A percentile compares a stretch with the other conserved stretches of the same genome.
These are phyloP conservation scores for Phytophthora lateralis DNA, from an alignment of 352 stramenopile species.

Conservation along the genomic window DNA sequence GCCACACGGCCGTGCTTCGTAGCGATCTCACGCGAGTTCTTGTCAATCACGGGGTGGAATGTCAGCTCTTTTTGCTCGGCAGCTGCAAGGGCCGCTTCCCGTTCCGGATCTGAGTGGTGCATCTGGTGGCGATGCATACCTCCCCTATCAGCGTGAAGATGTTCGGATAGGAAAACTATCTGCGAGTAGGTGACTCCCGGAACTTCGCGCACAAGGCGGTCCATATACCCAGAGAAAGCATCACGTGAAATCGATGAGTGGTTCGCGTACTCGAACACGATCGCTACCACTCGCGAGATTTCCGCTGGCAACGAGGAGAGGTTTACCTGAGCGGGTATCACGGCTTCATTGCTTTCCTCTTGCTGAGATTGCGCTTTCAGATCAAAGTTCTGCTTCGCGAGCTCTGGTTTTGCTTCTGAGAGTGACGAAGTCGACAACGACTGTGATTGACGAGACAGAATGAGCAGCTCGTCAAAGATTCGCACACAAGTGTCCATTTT, in stretches of 20 bases:
- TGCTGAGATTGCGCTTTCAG: constrained; percentile 1
- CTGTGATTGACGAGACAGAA: constrained; percentile 10
- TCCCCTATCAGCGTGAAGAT: constrained; percentile 49
- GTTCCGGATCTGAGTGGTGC: constrained; percentile 23
- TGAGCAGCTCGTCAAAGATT: constrained; percentile 56
- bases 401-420: constrained; percentile 8
- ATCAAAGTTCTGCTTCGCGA: not conserved
- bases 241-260: constrained; percentile 46
- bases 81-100: constrained; percentile 23
- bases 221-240: constrained; percentile 59
- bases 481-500: constrained; percentile 65
- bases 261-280: constrained; percentile 71
- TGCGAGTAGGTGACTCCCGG: constrained; percentile 74
- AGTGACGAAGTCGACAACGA: not conserved
- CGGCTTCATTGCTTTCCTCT: constrained; percentile 6
- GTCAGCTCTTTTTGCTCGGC: constrained; percentile 60
- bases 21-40: constrained; percentile 65
- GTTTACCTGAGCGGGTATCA: constrained; percentile 46
- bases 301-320: constrained; percentile 54
- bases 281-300: constrained; percentile 57
- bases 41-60: constrained; percentile 73
- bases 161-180: constrained; percentile 68
- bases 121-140: constrained; percentile 27
- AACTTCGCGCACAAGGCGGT: constrained; percentile 66
- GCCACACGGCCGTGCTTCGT: constrained; percentile 65